These are phyloP conservation scores for Podila minutissima DNA, from an alignment of 192 early-diverging fungal species.

Conservation along the genomic window DNA sequence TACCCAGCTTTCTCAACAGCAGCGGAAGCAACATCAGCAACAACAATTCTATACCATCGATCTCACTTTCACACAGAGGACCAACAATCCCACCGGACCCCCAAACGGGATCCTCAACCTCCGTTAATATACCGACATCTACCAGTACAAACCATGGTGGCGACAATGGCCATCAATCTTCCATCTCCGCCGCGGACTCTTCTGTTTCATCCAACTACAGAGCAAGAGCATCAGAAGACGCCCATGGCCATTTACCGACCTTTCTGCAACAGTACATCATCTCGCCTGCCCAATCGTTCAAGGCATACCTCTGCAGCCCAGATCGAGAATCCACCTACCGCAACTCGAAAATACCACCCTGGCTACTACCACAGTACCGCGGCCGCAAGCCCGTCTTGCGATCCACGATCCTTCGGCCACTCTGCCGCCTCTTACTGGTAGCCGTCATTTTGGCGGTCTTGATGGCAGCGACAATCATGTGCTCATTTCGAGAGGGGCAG, in stretches of 20 bases:
- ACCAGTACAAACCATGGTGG: constrained; percentile 1
- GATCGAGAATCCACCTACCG: constrained; percentile 10
- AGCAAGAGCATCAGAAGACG: background rate
- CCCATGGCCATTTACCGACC: background rate
- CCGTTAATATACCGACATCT: background rate
- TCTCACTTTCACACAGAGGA: constrained; percentile 1
- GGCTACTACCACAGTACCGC: constrained; percentile 29
- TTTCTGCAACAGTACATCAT: constrained; percentile 16
- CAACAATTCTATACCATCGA: constrained; percentile 2
- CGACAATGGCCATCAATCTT: background rate
- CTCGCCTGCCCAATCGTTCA: constrained; percentile 12
- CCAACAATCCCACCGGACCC: background rate
- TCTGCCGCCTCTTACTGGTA: constrained; percentile 16
- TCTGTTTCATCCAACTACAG: background rate
- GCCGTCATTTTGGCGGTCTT: constrained; percentile 15
- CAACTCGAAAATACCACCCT: constrained; percentile 17
- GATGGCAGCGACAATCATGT: constrained; percentile 27
- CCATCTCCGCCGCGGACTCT: no score
- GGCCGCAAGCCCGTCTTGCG: constrained; percentile 6
- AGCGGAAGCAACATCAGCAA: background rate
- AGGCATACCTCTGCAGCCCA: constrained; percentile 7
- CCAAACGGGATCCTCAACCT: background rate
- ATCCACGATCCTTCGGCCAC: constrained; percentile 18
- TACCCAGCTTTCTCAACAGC: background rate
- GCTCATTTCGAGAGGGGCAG: constrained; percentile 21